A percentile compares a stretch with the other conserved stretches of the same genome.
These are phyloP conservation scores for Zymoseptoria ardabiliae DNA, from an alignment of 2,329 filamentous ascomycete genomes.

Conservation along the genomic window DNA sequence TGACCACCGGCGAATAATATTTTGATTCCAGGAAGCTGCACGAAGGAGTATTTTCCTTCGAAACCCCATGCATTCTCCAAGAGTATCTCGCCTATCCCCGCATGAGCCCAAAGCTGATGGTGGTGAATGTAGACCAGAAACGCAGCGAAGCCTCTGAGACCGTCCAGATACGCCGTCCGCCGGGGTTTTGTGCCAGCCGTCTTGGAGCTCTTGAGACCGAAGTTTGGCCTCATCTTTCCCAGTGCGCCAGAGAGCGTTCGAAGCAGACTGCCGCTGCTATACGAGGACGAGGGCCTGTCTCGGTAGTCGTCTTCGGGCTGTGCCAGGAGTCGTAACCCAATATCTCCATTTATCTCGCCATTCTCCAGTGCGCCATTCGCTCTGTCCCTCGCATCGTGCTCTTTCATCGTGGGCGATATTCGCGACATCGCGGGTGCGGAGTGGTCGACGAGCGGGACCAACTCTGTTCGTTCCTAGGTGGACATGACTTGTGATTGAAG, in stretches of 20 bases:
- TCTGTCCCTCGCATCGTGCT: not conserved
- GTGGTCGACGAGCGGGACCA: not conserved
- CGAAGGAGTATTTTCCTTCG: conserved; percentile 43
- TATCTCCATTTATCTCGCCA: conserved; percentile 14
- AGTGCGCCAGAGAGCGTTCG: not conserved
- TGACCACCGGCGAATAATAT: conserved; percentile 56
- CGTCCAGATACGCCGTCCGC: conserved; percentile 56
- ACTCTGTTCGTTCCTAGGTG: not conserved
- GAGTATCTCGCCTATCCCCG: conserved; percentile 10
- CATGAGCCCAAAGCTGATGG: conserved; percentile 50
- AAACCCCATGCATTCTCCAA: conserved; percentile 40
- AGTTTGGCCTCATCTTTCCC: not conserved
- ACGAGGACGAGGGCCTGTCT: not conserved
- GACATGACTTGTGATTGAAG: not conserved
- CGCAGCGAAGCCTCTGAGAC: conserved; percentile 59
- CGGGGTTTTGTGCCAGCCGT: conserved; percentile 26
- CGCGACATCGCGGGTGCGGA: not conserved
- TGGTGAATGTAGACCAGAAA: conserved; percentile 60
- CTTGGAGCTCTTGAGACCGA: conserved; percentile 6
- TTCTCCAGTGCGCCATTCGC: conserved; percentile 15
- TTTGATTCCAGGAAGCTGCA: conserved; percentile 51
- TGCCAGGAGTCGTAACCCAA: conserved; percentile 13
- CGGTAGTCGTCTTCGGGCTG: conserved; percentile 16
- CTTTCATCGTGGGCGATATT: not conserved
- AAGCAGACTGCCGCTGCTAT: not conserved